phyloP scores from a whole-genome alignment of 768 basidiomycete species.

The Zangia roseola region DNA sequence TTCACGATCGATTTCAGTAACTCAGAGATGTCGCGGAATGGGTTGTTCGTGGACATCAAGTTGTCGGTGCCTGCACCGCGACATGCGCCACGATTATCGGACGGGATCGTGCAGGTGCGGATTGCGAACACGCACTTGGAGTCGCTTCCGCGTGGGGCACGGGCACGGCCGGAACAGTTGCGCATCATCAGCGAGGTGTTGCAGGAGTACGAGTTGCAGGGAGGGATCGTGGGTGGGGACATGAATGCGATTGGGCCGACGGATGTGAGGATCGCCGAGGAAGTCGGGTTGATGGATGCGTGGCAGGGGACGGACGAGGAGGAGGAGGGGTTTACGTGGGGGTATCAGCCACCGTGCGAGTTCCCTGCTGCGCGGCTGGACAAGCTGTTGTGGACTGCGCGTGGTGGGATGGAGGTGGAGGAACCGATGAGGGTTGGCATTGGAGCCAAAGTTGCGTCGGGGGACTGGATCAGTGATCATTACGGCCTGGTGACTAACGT shows the following conservation, averaged over 20 bases:
- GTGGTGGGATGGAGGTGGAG: conserved; percentile 49
- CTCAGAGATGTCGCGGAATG: conserved; percentile 53
- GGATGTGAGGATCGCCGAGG: conserved; percentile 43
- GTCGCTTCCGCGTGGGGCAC: conserved; percentile 49
- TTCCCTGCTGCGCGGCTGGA: conserved; percentile 60
- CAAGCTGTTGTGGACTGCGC: conserved; percentile 58
- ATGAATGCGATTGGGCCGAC: conserved; percentile 62
- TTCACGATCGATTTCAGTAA: conserved; percentile 52
- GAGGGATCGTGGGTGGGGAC: conserved; percentile 67
- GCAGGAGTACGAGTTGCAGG: conserved; percentile 44
- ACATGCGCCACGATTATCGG: conserved; percentile 30
- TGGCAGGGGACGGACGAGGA: conserved; percentile 49
- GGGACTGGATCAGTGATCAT: conserved; percentile 66
- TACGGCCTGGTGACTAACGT: conserved; percentile 52
- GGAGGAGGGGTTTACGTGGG: conserved; percentile 63
- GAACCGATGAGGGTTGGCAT: conserved; percentile 57
- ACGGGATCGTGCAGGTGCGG: conserved; percentile 48
- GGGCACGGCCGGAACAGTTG: conserved; percentile 50
- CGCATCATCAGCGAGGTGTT: conserved; percentile 50
- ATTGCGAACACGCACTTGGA: conserved; percentile 77
- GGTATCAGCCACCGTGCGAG: conserved; percentile 50
- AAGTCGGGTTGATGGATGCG: conserved; percentile 56
- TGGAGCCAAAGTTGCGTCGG: conserved; percentile 43
- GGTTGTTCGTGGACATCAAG: conserved; percentile 56
- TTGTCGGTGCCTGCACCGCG: conserved; percentile 37